Percentiles rank a stretch among this genome's conserved stretches.
Evolutionary conservation across 345 rosid genomes (phyloP).

Genomic region (Cardamine occulta): DNA sequence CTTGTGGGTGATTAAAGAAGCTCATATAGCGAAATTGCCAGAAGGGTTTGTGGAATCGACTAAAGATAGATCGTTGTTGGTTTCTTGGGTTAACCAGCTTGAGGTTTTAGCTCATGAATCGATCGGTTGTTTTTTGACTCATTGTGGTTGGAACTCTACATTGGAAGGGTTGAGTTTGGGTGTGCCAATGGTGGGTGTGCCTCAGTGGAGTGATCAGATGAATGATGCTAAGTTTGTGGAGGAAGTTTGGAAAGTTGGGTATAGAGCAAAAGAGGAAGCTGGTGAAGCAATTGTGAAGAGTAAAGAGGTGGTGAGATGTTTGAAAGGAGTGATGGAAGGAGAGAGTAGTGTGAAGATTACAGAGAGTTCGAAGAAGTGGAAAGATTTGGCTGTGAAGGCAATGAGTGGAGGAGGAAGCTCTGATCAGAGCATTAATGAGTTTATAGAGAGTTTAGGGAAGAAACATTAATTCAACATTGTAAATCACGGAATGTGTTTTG

Average conservation of each 20-base stretch:
- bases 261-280: conserved; percentile 56
- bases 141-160: conserved; percentile 81
- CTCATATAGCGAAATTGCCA: conserved; percentile 56
- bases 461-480: conserved; percentile 27
- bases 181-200: conserved; percentile 68
- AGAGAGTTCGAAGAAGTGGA: conserved; percentile 60
- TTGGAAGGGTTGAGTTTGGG: conserved; percentile 74
- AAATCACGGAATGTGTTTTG: conserved; percentile 18
- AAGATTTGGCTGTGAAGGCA: conserved; percentile 53
- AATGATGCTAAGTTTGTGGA: conserved; percentile 66
- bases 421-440: conserved; percentile 51
- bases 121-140: conserved; percentile 67
- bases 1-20: conserved; percentile 70
- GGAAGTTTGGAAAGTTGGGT: conserved; percentile 69
- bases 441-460: conserved; percentile 48
- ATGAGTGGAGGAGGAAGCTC: conserved; percentile 69
- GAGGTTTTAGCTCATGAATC: conserved; percentile 60
- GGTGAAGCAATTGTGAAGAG: conserved; percentile 61
- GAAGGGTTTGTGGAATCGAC: conserved; percentile 53
- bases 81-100: conserved; percentile 73
- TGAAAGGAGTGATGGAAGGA: conserved; percentile 69
- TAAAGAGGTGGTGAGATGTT: conserved; percentile 54
- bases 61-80: conserved; percentile 52
- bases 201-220: conserved; percentile 72
- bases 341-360: conserved; percentile 50